These are phyloP conservation scores for Pezicula neosporulosa DNA, from an alignment of 2,329 filamentous ascomycete genomes.

Conservation along the genomic window DNA sequence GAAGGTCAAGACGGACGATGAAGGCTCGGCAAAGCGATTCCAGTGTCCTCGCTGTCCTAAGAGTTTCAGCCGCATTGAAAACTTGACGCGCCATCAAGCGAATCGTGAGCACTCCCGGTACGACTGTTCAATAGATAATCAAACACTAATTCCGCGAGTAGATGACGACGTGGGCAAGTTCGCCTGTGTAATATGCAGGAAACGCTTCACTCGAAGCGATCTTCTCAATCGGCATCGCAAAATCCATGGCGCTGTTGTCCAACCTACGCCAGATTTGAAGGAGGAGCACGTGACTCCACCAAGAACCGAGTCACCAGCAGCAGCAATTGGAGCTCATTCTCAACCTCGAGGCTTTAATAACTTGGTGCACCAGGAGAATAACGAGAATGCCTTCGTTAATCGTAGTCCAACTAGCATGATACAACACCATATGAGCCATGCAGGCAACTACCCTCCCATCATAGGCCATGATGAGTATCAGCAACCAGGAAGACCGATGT, in stretches of 20 bases:
- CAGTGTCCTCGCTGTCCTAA: conserved; percentile 25
- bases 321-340: conserved; percentile 1
- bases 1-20: background rate
- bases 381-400: background rate
- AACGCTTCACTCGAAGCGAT: conserved; percentile 26
- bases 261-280: conserved; percentile 2
- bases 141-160: conserved; percentile 2
- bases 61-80: conserved; percentile 27
- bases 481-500: background rate
- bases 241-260: conserved; percentile 19
- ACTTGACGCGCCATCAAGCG: conserved; percentile 26
- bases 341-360: conserved; percentile 6
- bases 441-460: background rate
- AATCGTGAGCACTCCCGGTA: conserved; percentile 21
- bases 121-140: background rate
- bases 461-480: conserved; percentile 3
- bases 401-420: background rate
- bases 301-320: conserved; percentile 1
- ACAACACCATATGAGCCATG: background rate
- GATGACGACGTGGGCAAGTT: conserved; percentile 27
- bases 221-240: conserved; percentile 25
- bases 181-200: conserved; percentile 21
- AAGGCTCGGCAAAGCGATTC: conserved; percentile 11
- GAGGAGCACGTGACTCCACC: background rate
- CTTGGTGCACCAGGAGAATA: conserved; percentile 8